Evolutionary conservation across 176 grass and related monocot species (phyloP), one percentile per base, ranked within the genome.

Genomic region (Carex littledalei): DNA sequence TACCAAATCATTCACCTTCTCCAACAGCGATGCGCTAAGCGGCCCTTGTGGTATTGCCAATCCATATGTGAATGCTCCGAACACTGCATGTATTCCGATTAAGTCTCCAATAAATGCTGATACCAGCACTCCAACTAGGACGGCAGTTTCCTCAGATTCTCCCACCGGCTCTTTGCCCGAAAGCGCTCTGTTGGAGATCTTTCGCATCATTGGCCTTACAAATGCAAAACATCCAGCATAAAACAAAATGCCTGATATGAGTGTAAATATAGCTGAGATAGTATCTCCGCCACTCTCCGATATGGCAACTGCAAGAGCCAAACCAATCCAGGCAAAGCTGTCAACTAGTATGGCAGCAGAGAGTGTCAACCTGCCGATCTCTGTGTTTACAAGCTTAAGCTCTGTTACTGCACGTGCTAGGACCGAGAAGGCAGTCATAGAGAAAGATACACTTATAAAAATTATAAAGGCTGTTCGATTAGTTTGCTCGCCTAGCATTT

Each of bases 21-120:
- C 94, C 18, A 97, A 85, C 34, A 97, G 54, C 3, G 87, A 85
- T 52, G 91, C 63, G 1, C 94, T 90, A 7, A 97, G 15, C 0
- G 90, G 88, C 1, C 92, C 94, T 47, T 92, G 90, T 6, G 94
- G 92, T 85, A 97, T 80, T 13, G 87, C 86, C 57, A 97, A 86
- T 9, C 94, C 94, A 63, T 92, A 91, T 0, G 94, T 85, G 68
- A 97, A 92, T 4, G 90, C 94, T 22, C 94, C 94, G 9, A 97
- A 97, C 0, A 89, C 87, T 16, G 87, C 88, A 69, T 94, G 94
- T 57, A 89, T 91, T 32, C 94, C 94, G 0, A 87, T 54, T 10
- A 76, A 75, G 83, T 97, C 92, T 3, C 88, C 87, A 8, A 87
- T 24, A 13, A 97, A 90, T 78, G 86, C 89, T 13, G 91, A 87